phyloP scores from a whole-genome alignment of 2,329 filamentous ascomycete genomes.

The Cladosporium sp. region DNA sequence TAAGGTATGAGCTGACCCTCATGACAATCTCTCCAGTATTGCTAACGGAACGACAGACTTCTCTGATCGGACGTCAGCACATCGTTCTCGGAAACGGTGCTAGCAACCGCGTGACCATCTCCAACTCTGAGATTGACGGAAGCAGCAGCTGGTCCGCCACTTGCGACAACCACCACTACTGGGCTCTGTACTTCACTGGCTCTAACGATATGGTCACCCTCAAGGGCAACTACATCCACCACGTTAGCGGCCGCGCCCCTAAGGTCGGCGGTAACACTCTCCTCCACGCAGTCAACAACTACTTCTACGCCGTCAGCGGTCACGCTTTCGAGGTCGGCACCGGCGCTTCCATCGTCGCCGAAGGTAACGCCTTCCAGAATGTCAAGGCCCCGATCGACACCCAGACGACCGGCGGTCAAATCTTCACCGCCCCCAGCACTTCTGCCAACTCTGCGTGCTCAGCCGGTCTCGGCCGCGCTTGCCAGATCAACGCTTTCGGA shows the following conservation, averaged over 20 bases:
- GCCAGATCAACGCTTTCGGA: slow-evolving; percentile 42
- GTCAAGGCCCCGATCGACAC: slow-evolving; percentile 40
- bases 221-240: slow-evolving; percentile 56
- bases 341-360: slow-evolving; percentile 43
- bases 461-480: slow-evolving; percentile 45
- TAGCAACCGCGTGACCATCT: slow-evolving; percentile 52
- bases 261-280: slow-evolving; percentile 53
- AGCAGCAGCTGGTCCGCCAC: slow-evolving; percentile 49
- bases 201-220: slow-evolving; percentile 50
- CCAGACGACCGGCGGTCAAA: slow-evolving; percentile 30
- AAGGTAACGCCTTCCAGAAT: slow-evolving; percentile 56
- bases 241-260: slow-evolving; percentile 50
- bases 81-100: slow-evolving; percentile 52
- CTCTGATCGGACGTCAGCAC: slow-evolving; percentile 54
- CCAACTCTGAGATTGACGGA: slow-evolving; percentile 56
- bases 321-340: slow-evolving; percentile 50
- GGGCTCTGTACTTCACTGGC: slow-evolving; percentile 53
- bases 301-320: slow-evolving; percentile 47
- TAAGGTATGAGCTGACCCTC: slow-evolving; percentile 1
- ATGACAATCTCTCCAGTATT: not conserved
- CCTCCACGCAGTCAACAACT: slow-evolving; percentile 57
- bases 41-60: slow-evolving; percentile 34
- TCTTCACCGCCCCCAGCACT: slow-evolving; percentile 36
- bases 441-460: slow-evolving; percentile 15
- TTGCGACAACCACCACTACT: slow-evolving; percentile 57